A percentile compares a stretch with the other conserved stretches of the same genome.
phyloP scores from a whole-genome alignment of 768 basidiomycete genomes.

The Phaeotremella skinneri region DNA sequence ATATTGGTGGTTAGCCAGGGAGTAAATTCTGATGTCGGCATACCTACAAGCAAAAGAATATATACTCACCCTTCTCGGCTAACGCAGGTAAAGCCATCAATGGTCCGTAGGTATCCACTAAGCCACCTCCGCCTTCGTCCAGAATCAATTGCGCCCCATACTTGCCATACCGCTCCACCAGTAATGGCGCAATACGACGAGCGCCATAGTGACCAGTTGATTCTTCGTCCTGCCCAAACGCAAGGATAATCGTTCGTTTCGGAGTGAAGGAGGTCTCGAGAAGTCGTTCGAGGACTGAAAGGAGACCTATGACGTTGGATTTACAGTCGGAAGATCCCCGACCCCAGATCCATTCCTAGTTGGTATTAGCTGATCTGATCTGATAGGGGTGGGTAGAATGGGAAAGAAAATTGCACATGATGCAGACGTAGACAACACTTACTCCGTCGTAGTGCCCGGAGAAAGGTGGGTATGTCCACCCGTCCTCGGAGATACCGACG shows the following conservation, averaged over 20 bases:
- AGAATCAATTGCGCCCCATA: slow-evolving; percentile 4
- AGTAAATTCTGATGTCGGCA: too few species aligned
- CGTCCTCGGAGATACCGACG: not conserved
- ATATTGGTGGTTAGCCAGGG: not conserved
- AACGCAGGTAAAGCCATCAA: slow-evolving; percentile 9
- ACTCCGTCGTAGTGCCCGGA: slow-evolving; percentile 2
- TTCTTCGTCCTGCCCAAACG: slow-evolving; percentile 29
- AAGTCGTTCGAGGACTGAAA: slow-evolving; percentile 1
- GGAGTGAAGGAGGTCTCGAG: slow-evolving; percentile 14
- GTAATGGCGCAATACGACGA: not conserved
- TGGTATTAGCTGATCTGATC: not conserved
- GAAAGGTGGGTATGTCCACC: not conserved
- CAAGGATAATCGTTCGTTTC: slow-evolving; percentile 23
- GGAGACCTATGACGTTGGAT: slow-evolving; percentile 5
- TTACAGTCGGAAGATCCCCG: slow-evolving; percentile 5
- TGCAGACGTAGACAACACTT: slow-evolving; percentile 2
- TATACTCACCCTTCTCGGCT: slow-evolving; percentile 7
- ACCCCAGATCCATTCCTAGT: slow-evolving; percentile 7
- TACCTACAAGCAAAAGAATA: not conserved
- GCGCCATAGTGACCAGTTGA: not conserved
- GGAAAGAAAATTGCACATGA: too few species aligned
- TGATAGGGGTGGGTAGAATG: not conserved
- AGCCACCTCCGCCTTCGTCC: slow-evolving; percentile 7
- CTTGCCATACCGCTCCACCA: slow-evolving; percentile 4
- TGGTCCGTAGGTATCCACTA: slow-evolving; percentile 3